Evolutionary conservation across 2,329 filamentous ascomycete genomes (phyloP).

Genomic region (Arthrinium puccinioides): DNA sequence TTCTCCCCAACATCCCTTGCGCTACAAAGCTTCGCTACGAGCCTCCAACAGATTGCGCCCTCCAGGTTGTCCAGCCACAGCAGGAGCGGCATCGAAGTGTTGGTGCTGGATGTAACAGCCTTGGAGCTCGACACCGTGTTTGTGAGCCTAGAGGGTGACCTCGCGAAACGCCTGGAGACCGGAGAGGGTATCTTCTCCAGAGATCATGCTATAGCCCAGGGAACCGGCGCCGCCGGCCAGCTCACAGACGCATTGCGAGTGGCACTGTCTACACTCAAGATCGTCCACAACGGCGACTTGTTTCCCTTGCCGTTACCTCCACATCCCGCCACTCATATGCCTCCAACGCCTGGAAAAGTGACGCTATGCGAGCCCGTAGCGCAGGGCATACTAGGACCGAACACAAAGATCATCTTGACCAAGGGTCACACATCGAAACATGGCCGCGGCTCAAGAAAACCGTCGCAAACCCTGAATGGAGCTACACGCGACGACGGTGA

Average conservation of each 20-base stretch:
- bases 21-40: slow-evolving; percentile 72
- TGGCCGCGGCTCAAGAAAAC: slow-evolving; percentile 36
- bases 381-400: slow-evolving; percentile 71
- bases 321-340: slow-evolving; percentile 80
- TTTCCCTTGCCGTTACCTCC: slow-evolving; percentile 70
- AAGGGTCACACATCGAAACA: slow-evolving; percentile 51
- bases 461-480: slow-evolving; percentile 50
- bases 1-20: slow-evolving; percentile 66
- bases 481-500: slow-evolving; percentile 61
- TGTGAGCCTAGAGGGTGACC: slow-evolving; percentile 75
- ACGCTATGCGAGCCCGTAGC: slow-evolving; percentile 91
- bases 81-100: slow-evolving; percentile 74
- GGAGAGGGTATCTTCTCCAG: slow-evolving; percentile 77
- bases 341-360: slow-evolving; percentile 78
- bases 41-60: slow-evolving; percentile 65
- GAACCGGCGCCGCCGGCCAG: slow-evolving; percentile 35
- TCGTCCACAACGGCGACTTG: slow-evolving; percentile 80
- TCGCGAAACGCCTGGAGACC: slow-evolving; percentile 72
- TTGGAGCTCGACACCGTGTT: slow-evolving; percentile 78
- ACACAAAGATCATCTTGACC: slow-evolving; percentile 78
- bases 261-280: slow-evolving; percentile 62
- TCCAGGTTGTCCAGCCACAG: slow-evolving; percentile 67
- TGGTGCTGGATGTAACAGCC: slow-evolving; percentile 73
- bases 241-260: slow-evolving; percentile 63
- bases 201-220: slow-evolving; percentile 38